phyloP scores from a whole-genome alignment of 495 filamentous ascomycete genomes.

The Friedmanniomyces endolithicus region DNA sequence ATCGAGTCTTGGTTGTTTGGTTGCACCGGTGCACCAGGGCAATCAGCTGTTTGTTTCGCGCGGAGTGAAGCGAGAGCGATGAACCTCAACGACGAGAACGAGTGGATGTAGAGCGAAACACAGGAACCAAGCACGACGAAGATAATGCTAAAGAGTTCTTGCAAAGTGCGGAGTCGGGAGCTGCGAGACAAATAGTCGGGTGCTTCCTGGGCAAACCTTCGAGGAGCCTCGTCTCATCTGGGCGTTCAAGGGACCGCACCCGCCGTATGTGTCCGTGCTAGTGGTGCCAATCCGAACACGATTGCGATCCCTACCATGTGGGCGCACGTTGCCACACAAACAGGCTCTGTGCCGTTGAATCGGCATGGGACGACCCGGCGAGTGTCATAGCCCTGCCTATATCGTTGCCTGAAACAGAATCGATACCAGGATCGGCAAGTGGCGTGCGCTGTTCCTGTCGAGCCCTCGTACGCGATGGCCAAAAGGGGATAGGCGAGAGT shows the following conservation, averaged over 20 bases:
- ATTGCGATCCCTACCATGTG: not conserved
- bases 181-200: not conserved
- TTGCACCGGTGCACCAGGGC: not conserved
- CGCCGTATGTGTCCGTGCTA: not conserved
- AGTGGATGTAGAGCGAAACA: not conserved
- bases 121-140: not conserved
- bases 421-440: too few species aligned
- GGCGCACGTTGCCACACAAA: not conserved
- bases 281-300: not conserved
- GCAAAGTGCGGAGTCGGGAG: not conserved
- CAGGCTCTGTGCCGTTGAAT: not conserved
- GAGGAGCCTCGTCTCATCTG: not conserved
- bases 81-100: not conserved
- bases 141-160: not conserved
- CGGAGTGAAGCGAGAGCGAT: not conserved
- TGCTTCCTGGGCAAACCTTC: not conserved
- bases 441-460: too few species aligned
- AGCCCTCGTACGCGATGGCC: too few species aligned
- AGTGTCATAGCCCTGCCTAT: not conserved
- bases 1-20: not conserved
- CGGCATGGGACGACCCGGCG: too few species aligned
- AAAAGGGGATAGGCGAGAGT: too few species aligned
- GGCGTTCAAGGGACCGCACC: too few species aligned
- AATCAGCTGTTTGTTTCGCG: not conserved
- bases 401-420: not conserved